Evolutionary conservation across 2,329 filamentous ascomycete genomes (phyloP), one percentile per base, ranked within the genome.

Genomic region (Neopestalotiopsis sp.): DNA sequence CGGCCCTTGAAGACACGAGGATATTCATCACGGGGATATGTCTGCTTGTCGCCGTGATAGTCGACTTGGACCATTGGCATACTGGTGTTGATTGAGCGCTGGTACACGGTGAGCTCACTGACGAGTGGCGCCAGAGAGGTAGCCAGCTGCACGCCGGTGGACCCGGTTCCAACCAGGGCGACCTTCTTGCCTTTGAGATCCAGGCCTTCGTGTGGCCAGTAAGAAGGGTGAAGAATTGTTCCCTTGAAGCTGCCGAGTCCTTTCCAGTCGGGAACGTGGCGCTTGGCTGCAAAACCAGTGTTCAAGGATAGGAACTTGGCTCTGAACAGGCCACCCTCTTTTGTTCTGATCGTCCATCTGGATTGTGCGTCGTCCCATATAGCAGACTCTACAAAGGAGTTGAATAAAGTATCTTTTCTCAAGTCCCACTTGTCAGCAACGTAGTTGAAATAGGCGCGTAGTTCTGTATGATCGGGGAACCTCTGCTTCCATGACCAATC

Each of bases 1-100:
- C 89, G 85, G 38, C 81, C 76, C 32, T 79, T 78, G 75, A 88
- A 91, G 1, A 91, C 79, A 61, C 84, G 79, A 0, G 80, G 81
- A 66, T 88, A 88, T 56, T 74, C 73, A 30, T 87, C 79, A 71
- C 91, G 86, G 6, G 56, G 30, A 7, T 65, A 28, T 17, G 32
- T 34, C 70, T 88, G 84, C 68, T 86, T 81, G 17, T 75, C 78
- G 0, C 82, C 84, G 20, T 89, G 77, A 1, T 78, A 56, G 2
- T 80, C 79, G 3, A 17, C 63, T 66, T 85, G 83, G 2, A 84
- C 81, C 87, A 92, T 90, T 0, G 90, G 90, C 0, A 91, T 73
- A 0, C 87, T 88, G 4, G 89, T 81, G 69, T 91, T 92, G 0
- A 90, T 89, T 0, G 89, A 92, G 5, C 90, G 84, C 73, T 91